Base-by-base conservation (phyloP, 371 early-diverging fungal species). In the Mortierella sp. region DNA sequence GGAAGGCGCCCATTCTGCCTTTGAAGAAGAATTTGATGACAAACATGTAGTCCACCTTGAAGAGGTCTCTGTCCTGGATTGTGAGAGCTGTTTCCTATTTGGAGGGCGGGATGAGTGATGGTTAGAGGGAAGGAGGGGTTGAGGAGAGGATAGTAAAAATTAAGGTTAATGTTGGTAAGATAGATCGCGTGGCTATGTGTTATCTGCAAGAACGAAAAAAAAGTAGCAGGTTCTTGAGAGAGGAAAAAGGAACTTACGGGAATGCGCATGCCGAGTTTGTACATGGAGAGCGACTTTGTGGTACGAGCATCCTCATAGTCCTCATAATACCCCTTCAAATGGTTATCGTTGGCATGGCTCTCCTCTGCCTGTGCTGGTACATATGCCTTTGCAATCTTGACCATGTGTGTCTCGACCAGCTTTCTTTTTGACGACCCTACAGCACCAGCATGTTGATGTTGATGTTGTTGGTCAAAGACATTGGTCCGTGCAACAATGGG, bases 1-100 rank as follows among this genome's bases (percentile, higher is more conserved):
- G 70, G 63, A 85, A 85, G 1, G 86, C 82, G 31, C 86, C 86
- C 70, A 85, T 60, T 0, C 86, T 75, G 8, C 80, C 82, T 44
- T 85, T 85, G 68, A 85, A 85, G 68, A 85, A 85, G 75, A 81
- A 85, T 55, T 85, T 85, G 47, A 85, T 85, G 6, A 85, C 81
- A 58, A 85, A 85, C 77, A 81, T 77, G 60, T 85, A 85, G 38
- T 81, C 82, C 34, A 85, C 86, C 24, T 77, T 73, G 45, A 85
- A 42, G 0, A 85, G 63, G 21, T 85, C 82, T 8, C 86, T 65
- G 57, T 84, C 85, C 21, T 63, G 47, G 38, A 84, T 79, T 21
- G 85, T 84, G 72, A 84, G 44, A 9, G 86, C 82, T 0, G 72
- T 74, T 72, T 85, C 82, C 86, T 85, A 74, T 16, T 55, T 55